Conservation (phyloP, 1,284 basidiomycete genomes). For the Ganoderma boninense region DNA sequence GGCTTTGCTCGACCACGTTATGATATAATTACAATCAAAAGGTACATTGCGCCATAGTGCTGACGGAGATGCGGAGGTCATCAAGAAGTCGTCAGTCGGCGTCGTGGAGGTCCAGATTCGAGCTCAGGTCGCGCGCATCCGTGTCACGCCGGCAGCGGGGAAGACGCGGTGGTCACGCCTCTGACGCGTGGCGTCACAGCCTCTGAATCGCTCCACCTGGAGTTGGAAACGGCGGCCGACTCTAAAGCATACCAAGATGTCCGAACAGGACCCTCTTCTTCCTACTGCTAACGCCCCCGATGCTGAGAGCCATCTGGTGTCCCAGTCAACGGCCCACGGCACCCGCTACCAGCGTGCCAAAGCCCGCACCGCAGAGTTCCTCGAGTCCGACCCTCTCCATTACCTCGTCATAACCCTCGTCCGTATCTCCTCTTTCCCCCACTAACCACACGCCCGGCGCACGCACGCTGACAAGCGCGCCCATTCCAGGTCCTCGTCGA, state of each 20-base stretch:
- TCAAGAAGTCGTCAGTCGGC: no score
- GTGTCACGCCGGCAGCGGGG: neutral
- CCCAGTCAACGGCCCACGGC: constrained; percentile 22
- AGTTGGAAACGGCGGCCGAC: neutral
- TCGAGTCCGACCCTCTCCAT: constrained; percentile 65
- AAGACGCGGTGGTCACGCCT: neutral
- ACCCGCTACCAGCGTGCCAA: constrained; percentile 41
- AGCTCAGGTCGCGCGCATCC: constrained; percentile 14
- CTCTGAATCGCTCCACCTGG: neutral
- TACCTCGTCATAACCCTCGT: constrained; percentile 67
- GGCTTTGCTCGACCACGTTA: no score
- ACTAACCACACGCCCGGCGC: neutral
- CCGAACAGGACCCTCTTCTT: constrained; percentile 67
- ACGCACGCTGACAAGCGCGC: neutral
- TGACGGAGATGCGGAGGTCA: no score
- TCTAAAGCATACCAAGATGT: constrained; percentile 38
- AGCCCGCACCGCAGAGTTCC: constrained; percentile 51
- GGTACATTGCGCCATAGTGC: no score
- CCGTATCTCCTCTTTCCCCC: constrained; percentile 14
- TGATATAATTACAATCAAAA: no score
- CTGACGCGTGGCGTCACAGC: constrained; percentile 1
- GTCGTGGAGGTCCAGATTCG: no score
- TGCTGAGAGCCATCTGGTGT: constrained; percentile 27
- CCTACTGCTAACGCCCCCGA: constrained; percentile 40
- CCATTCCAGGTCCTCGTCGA: constrained; percentile 66